Evolutionary conservation across 2,329 filamentous ascomycete species (phyloP).

Genomic region (Ceratocystis lukuohia): DNA sequence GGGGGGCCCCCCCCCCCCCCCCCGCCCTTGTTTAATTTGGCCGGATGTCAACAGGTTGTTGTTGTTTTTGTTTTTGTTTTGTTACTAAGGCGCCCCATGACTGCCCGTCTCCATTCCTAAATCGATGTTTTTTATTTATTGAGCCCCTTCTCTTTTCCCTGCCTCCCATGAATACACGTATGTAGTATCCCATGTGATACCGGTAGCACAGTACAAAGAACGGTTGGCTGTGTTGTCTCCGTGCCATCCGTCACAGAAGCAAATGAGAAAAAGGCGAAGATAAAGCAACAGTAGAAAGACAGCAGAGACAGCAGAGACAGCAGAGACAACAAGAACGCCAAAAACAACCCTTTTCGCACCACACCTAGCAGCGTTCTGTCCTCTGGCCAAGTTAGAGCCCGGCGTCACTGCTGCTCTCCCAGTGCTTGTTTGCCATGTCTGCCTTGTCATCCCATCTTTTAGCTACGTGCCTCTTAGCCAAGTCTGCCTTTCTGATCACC

Average conservation of each 20-base stretch:
- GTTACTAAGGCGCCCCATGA: too few species aligned
- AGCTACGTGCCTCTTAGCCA: background rate
- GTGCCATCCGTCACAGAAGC: too few species aligned
- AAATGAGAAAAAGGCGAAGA: too few species aligned
- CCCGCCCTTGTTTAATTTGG: background rate
- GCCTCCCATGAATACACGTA: too few species aligned
- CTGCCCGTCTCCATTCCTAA: too few species aligned
- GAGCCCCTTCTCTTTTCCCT: too few species aligned
- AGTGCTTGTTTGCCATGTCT: background rate
- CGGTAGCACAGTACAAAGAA: too few species aligned
- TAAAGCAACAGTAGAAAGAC: background rate
- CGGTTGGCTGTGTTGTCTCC: too few species aligned
- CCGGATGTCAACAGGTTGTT: background rate
- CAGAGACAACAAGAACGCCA: background rate
- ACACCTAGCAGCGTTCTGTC: background rate
- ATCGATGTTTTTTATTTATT: too few species aligned
- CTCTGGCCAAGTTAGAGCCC: background rate
- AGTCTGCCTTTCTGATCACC: background rate
- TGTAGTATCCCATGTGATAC: too few species aligned
- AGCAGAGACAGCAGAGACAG: background rate
- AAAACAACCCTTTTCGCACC: background rate
- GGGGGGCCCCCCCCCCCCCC: too few species aligned
- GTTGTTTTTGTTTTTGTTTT: too few species aligned
- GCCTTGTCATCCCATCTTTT: constrained; percentile 1
- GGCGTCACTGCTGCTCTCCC: background rate